Evolutionary conservation across 768 basidiomycete species (phyloP), one percentile per base, ranked within the genome.

Genomic region (Sporobolomyces roseus): DNA sequence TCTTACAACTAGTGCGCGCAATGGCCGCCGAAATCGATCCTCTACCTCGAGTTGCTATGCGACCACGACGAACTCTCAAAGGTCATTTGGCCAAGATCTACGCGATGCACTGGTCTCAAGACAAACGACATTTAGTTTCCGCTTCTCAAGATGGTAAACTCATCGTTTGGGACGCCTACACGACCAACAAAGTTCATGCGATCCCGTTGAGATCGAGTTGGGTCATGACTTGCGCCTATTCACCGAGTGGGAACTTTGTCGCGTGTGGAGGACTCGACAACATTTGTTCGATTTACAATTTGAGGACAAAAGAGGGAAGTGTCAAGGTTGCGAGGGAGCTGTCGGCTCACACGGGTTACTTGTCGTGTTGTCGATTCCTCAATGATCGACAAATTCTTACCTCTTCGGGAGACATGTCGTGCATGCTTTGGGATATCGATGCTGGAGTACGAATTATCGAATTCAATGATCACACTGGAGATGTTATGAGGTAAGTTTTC

Each of bases 161-260:
- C 66, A 98, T 99, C 78, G 94, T 99, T 61, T 99, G 94, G 94
- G 94, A 99, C 80, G 94, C 94, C 58, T 98, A 98, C 81, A 98
- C 94, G n/a, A 96, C 93, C 66, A 99, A 99, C 85, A 99, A 99
- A 83, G 94, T 99, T 68, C 96, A 99, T 78, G 94, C 94, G 74
- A 99, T 99, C 78, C 94, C 94, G 58, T 83, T 99, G 53, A 88
- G 94, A 60, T 96, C 93, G 52, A 92, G 90, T 77, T 99, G 94
- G 94, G 94, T 99, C 81, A 99, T 99, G 94, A 99, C 94, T 59
- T 99, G 94, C 78, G 94, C 94, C 58, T 98, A 97, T 80, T 88
- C 96, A 27, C 94, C 96, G 7, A 91, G 90, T 23, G 94, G 96
- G 56, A 93, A 90, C 79, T 96, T 90, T 73, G 96, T 99, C 71